Conservation (phyloP, 1,284 basidiomycete genomes). For the Cryptococcus depauperatus region DNA sequence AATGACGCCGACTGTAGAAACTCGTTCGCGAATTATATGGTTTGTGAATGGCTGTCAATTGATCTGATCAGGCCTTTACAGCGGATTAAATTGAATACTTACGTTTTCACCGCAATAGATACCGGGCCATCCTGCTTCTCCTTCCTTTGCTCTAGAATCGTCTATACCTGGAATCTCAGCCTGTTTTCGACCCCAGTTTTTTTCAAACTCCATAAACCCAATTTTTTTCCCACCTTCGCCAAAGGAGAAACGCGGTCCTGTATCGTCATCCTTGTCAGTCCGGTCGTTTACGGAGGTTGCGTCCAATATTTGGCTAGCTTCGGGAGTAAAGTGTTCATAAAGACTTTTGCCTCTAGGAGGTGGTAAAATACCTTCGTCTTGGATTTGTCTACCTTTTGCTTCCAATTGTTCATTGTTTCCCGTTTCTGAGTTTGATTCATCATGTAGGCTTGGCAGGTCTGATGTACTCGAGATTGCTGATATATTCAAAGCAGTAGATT, state of each 20-base stretch:
- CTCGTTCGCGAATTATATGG: conserved; percentile 77
- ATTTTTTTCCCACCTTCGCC: not conserved
- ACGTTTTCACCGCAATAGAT: conserved; percentile 55
- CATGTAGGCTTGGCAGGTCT: too few relatives aligned
- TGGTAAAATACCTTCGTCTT: not conserved
- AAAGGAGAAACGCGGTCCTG: conserved; percentile 1
- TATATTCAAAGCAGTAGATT: too few relatives aligned
- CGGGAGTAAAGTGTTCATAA: not conserved
- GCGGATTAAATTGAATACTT: conserved; percentile 21
- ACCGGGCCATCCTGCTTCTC: conserved; percentile 57
- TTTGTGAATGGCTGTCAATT: conserved; percentile 38
- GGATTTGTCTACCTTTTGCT: not conserved
- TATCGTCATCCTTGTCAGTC: not conserved
- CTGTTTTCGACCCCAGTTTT: conserved; percentile 9
- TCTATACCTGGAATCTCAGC: conserved; percentile 27
- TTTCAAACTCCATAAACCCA: not conserved
- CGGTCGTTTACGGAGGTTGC: not conserved
- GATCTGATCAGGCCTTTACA: not conserved
- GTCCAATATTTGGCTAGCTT: not conserved
- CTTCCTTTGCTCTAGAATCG: conserved; percentile 36
- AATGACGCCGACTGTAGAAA: conserved; percentile 66
- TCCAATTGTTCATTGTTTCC: too few relatives aligned
- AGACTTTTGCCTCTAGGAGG: not conserved
- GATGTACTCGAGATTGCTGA: too few relatives aligned
- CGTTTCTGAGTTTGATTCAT: too few relatives aligned